Percentiles rank a stretch among this genome's conserved stretches.
phyloP scores from a whole-genome alignment of 768 basidiomycete genomes.

The Russula abietina region DNA sequence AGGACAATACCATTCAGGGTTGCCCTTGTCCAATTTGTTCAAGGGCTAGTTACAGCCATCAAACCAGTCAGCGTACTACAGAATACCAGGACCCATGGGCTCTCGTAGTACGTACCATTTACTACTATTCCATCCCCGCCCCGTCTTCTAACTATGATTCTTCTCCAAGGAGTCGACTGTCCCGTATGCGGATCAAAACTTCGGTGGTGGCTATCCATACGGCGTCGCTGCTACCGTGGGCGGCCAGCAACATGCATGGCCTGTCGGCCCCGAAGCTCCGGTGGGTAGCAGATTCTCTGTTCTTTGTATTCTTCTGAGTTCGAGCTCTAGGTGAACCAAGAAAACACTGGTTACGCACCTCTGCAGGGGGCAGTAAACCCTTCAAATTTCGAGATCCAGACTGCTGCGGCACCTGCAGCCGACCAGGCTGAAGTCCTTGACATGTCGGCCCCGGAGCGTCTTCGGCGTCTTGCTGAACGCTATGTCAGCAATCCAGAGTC shows the following conservation, averaged over 20 bases:
- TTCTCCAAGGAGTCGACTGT: neutral
- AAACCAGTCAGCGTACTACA: neutral
- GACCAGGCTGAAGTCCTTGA: neutral
- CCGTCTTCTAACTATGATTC: neutral
- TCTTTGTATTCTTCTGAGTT: neutral
- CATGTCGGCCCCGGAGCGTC: neutral
- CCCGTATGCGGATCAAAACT: neutral
- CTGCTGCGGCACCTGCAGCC: too few species aligned
- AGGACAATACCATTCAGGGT: neutral
- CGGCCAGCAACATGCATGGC: neutral
- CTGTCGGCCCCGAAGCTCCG: neutral
- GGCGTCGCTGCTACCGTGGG: too few species aligned
- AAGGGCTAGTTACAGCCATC: neutral
- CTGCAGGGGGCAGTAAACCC: neutral
- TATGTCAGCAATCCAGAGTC: constrained; percentile 1
- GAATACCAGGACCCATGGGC: neutral
- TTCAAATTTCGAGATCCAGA: neutral
- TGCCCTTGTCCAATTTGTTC: neutral
- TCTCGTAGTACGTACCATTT: neutral
- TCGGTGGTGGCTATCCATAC: too few species aligned
- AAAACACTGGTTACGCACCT: neutral
- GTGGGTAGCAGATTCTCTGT: neutral
- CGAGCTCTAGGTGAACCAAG: neutral
- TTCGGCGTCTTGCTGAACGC: neutral
- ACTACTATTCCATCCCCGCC: neutral